phyloP scores from a whole-genome alignment of 2,329 filamentous ascomycete species.

The Paracoccidioides lutzii region DNA sequence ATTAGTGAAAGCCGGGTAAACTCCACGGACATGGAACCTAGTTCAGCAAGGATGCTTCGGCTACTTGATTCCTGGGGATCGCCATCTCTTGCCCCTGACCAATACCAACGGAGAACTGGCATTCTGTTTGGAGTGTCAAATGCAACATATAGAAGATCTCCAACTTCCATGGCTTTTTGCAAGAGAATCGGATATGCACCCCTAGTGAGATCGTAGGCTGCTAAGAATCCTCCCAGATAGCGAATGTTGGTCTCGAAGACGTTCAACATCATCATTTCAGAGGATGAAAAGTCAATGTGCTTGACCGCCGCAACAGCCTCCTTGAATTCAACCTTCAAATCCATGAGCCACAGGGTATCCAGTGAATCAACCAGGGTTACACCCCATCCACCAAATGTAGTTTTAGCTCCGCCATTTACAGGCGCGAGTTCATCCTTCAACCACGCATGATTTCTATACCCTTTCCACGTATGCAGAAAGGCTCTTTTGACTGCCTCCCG shows the following conservation, averaged over 20 bases:
- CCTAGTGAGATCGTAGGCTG: conserved; percentile 41
- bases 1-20: conserved; percentile 31
- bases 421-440: conserved; percentile 51
- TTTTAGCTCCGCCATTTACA: conserved; percentile 38
- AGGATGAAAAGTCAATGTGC: conserved; percentile 41
- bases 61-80: conserved; percentile 18
- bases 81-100: conserved; percentile 13
- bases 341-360: conserved; percentile 53
- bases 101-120: conserved; percentile 15
- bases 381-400: conserved; percentile 51
- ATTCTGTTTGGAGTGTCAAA: conserved; percentile 21
- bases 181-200: conserved; percentile 32
- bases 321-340: conserved; percentile 43
- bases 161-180: conserved; percentile 41
- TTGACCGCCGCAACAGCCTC: conserved; percentile 40
- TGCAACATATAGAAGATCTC: conserved; percentile 40
- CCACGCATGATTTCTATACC: conserved; percentile 53
- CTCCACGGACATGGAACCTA: conserved; percentile 30
- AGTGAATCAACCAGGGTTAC: conserved; percentile 49
- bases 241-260: conserved; percentile 42
- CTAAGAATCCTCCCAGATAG: conserved; percentile 41
- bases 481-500: conserved; percentile 37
- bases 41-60: conserved; percentile 20
- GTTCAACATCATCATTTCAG: conserved; percentile 23
- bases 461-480: conserved; percentile 45